Evolutionary conservation across 2,329 filamentous ascomycete species (phyloP).

Genomic region (Fusarium verrucosum): DNA sequence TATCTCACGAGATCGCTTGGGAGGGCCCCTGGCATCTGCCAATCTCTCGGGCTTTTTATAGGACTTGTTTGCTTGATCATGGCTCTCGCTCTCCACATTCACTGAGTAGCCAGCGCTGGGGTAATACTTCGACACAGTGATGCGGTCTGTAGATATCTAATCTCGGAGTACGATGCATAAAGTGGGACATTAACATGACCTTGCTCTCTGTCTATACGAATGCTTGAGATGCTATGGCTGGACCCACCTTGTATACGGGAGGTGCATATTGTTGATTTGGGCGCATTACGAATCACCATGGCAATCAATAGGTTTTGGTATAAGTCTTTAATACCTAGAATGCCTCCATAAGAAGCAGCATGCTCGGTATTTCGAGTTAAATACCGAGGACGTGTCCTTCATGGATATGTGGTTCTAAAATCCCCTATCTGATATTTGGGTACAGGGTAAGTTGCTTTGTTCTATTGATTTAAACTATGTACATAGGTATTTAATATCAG

Average conservation of each 20-base stretch:
- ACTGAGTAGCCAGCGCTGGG: not conserved
- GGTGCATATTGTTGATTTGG: not conserved
- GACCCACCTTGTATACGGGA: not conserved
- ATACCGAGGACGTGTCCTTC: not conserved
- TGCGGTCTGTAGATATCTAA: not conserved
- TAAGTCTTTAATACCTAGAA: not conserved
- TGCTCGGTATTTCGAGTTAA: not conserved
- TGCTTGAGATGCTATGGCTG: not conserved
- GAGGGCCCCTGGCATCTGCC: not conserved
- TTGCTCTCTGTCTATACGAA: slow-evolving; percentile 18
- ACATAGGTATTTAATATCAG: not conserved
- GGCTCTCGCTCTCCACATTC: slow-evolving; percentile 3
- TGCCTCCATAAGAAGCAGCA: not conserved
- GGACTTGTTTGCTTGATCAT: not conserved
- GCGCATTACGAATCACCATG: not conserved
- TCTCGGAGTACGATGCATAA: slow-evolving; percentile 19
- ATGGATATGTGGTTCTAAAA: not conserved
- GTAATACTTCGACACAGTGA: not conserved
- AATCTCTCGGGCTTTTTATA: slow-evolving; percentile 3
- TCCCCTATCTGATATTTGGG: not conserved
- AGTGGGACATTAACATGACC: not conserved
- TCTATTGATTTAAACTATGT: not conserved
- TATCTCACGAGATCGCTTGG: slow-evolving; percentile 21
- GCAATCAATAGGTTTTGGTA: not conserved
- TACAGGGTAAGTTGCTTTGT: not conserved